These are phyloP conservation scores for Cladosporium sp. DNA, from an alignment of 2,329 filamentous ascomycete species.

Conservation along the genomic window DNA sequence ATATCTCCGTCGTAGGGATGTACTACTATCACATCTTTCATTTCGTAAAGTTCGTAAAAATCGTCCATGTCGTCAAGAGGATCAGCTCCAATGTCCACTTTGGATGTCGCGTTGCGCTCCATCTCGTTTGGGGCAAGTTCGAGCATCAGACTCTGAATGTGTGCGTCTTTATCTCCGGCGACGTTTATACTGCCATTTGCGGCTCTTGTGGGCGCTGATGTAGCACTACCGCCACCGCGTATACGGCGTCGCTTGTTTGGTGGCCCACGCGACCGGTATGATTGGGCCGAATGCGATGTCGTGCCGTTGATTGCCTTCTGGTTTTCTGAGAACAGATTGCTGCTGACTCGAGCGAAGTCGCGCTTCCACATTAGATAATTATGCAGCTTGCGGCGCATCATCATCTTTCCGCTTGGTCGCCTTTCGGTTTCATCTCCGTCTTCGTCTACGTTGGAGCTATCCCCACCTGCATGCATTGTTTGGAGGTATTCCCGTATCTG, in stretches of 20 bases:
- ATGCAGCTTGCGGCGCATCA: conserved; percentile 86
- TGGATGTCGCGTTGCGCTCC: conserved; percentile 65
- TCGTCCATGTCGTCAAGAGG: conserved; percentile 89
- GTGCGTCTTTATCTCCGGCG: conserved; percentile 78
- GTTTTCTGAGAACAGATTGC: conserved; percentile 75
- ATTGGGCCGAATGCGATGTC: conserved; percentile 46
- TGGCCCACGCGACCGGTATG: conserved; percentile 63
- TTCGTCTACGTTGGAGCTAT: conserved; percentile 44
- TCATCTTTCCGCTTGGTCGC: conserved; percentile 74
- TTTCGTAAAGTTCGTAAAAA: conserved; percentile 87
- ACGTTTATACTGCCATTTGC: conserved; percentile 74
- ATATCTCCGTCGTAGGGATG: conserved; percentile 95
- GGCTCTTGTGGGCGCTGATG: conserved; percentile 61
- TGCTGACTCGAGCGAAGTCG: conserved; percentile 83
- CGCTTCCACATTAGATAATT: conserved; percentile 90
- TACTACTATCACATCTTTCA: conserved; percentile 82
- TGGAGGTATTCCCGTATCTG: conserved; percentile 91
- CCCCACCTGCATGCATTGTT: conserved; percentile 66
- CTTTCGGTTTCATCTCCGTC: conserved; percentile 50
- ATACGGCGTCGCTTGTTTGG: conserved; percentile 84
- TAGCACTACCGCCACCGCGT: conserved; percentile 71
- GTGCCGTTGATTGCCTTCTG: conserved; percentile 73
- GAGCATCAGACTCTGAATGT: conserved; percentile 79
- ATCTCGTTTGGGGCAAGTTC: conserved; percentile 80
- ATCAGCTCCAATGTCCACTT: conserved; percentile 74